phyloP scores from a whole-genome alignment of 768 basidiomycete species.

The Termitomyces sp. region DNA sequence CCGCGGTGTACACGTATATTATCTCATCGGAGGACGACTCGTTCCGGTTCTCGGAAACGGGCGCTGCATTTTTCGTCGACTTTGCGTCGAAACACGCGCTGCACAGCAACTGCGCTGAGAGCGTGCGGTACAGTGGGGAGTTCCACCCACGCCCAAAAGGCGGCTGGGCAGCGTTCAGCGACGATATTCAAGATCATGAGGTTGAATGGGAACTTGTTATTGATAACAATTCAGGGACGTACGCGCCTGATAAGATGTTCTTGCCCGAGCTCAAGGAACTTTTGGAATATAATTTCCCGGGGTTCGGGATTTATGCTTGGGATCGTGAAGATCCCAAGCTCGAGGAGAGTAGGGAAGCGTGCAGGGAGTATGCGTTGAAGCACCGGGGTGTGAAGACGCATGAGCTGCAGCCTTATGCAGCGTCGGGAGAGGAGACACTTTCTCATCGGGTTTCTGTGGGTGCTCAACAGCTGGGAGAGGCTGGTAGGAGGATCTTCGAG shows the following conservation, averaged over 20 bases:
- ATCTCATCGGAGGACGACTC: slow-evolving; percentile 73
- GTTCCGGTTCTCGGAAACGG: slow-evolving; percentile 82
- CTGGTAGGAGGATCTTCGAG: background rate
- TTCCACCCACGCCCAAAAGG: slow-evolving; percentile 72
- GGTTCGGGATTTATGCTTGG: slow-evolving; percentile 52
- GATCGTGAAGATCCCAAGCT: slow-evolving; percentile 54
- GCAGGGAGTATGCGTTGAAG: slow-evolving; percentile 59
- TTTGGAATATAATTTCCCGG: slow-evolving; percentile 72
- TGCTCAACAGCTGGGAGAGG: slow-evolving; percentile 9
- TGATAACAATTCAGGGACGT: slow-evolving; percentile 86
- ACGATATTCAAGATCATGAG: slow-evolving; percentile 46
- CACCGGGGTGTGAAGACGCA: slow-evolving; percentile 55
- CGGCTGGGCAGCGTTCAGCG: slow-evolving; percentile 63
- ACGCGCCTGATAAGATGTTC: slow-evolving; percentile 64
- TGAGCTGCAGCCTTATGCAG: slow-evolving; percentile 61
- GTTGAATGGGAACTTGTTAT: slow-evolving; percentile 80
- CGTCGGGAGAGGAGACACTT: slow-evolving; percentile 52
- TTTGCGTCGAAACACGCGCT: slow-evolving; percentile 86
- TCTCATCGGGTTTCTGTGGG: slow-evolving; percentile 21
- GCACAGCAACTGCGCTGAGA: slow-evolving; percentile 67
- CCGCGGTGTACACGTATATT: slow-evolving; percentile 84
- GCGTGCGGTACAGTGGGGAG: slow-evolving; percentile 73
- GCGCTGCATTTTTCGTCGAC: slow-evolving; percentile 83
- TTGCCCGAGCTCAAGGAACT: slow-evolving; percentile 58
- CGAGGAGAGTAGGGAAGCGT: slow-evolving; percentile 58